Conservation (phyloP, 495 filamentous ascomycete genomes). For the Schizothecium vesticola region DNA sequence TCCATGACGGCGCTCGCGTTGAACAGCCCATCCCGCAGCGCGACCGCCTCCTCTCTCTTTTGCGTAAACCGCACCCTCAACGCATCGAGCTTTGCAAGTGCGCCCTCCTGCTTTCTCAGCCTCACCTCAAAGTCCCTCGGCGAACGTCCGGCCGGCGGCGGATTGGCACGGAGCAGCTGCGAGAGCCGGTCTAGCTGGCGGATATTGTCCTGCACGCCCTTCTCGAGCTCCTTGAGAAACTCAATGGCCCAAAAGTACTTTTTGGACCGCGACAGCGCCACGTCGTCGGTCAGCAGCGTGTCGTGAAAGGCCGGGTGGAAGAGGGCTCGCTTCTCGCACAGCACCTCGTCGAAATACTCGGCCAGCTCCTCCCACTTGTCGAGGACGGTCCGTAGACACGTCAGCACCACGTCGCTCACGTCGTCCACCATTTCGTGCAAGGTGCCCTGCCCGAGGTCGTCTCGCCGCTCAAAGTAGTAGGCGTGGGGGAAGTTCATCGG, state of each 20-base stretch:
- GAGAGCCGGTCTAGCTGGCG: constrained; percentile 5
- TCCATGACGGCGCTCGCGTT: constrained; percentile 30
- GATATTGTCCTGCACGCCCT: constrained; percentile 7
- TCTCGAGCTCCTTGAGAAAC: constrained; percentile 10
- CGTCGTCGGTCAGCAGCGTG: constrained; percentile 10
- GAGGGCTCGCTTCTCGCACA: constrained; percentile 1
- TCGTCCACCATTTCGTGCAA: constrained; percentile 6
- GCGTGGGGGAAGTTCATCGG: background rate
- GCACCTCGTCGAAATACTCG: constrained; percentile 3
- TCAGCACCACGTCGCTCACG: background rate
- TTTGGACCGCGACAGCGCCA: constrained; percentile 12
- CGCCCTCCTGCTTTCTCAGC: background rate
- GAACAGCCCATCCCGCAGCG: constrained; percentile 17
- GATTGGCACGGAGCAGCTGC: background rate
- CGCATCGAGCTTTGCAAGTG: constrained; percentile 1
- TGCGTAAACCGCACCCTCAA: background rate
- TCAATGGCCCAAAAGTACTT: constrained; percentile 15
- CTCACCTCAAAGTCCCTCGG: background rate
- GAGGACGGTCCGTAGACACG: background rate
- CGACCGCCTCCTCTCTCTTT: constrained; percentile 7
- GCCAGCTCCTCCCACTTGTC: constrained; percentile 4
- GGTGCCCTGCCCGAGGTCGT: background rate
- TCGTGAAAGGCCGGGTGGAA: constrained; percentile 3
- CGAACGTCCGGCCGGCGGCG: background rate
- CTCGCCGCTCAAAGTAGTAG: constrained; percentile 5